Evolutionary conservation across 164 flowering plant species (phyloP).

Genomic region (Malania oleifera): DNA sequence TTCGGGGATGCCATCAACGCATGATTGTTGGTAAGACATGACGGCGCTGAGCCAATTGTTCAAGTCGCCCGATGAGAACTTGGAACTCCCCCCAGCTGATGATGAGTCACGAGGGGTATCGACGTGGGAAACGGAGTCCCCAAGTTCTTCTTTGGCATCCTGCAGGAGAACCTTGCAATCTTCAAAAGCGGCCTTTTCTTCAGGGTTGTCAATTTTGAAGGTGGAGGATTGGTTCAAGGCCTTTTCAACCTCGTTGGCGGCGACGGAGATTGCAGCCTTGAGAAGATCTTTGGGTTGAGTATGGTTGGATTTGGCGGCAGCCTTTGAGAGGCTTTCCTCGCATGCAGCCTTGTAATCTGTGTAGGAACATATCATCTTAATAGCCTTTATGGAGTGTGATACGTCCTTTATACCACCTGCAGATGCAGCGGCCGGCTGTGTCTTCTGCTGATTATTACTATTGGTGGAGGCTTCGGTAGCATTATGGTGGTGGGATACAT

Average conservation of each 20-base stretch:
- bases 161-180: conserved; percentile 49
- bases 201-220: conserved; percentile 28
- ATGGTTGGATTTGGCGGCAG: conserved; percentile 9
- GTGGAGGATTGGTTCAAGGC: conserved; percentile 22
- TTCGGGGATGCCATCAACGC: conserved; percentile 67
- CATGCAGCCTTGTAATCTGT: conserved; percentile 52
- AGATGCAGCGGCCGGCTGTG: not conserved
- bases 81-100: too few species aligned
- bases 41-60: conserved; percentile 82
- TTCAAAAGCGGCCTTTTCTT: conserved; percentile 49
- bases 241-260: conserved; percentile 29
- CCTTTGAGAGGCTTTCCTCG: conserved; percentile 28
- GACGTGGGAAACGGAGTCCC: conserved; percentile 17
- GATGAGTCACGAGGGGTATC: too few species aligned
- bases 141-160: conserved; percentile 51
- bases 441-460: not conserved
- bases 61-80: too few species aligned
- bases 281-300: conserved; percentile 37
- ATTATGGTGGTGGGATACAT: too few species aligned
- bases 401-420: not conserved
- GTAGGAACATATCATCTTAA: conserved; percentile 36
- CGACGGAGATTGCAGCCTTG: conserved; percentile 41
- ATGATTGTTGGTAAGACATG: conserved; percentile 67
- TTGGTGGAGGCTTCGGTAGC: not conserved
- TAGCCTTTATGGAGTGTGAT: conserved; percentile 14